A percentile compares a stretch with the other conserved stretches of the same genome.
Conservation (phyloP, 139 green algal species). For the Pleodorina starrii region DNA sequence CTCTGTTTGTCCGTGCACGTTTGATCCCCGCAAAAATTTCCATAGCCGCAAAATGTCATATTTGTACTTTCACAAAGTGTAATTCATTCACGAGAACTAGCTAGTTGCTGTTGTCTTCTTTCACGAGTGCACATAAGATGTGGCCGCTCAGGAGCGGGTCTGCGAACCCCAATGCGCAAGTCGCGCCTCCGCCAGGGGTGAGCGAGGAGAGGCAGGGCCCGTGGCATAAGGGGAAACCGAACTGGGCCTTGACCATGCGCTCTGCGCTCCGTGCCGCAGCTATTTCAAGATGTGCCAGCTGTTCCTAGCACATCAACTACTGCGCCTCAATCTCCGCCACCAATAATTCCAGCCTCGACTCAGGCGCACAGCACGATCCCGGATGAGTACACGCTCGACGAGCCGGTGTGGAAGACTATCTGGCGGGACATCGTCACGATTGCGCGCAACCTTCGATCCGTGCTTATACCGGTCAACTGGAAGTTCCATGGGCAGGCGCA, state of each 20-base stretch:
- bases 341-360: constrained; percentile 11
- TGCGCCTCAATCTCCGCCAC: constrained; percentile 6
- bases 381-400: constrained; percentile 92
- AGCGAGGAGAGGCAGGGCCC: too few relatives aligned
- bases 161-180: not conserved
- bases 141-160: constrained; percentile 30
- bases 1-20: too few relatives aligned
- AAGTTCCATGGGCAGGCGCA: constrained; percentile 77
- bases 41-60: too few relatives aligned
- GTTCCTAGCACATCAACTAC: constrained; percentile 20
- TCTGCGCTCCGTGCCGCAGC: not conserved
- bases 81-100: too few relatives aligned
- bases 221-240: too few relatives aligned
- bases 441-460: constrained; percentile 84
- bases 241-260: not conserved
- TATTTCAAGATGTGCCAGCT: constrained; percentile 40
- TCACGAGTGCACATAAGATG: not conserved
- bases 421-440: constrained; percentile 93
- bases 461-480: constrained; percentile 88
- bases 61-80: too few relatives aligned
- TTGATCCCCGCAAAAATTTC: too few relatives aligned
- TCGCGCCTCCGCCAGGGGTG: constrained; percentile 12
- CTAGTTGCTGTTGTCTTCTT: too few relatives aligned
- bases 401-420: constrained; percentile 91
- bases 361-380: constrained; percentile 24